Evolutionary conservation across 495 filamentous ascomycete species (phyloP).

Genomic region (Aspergillus conjunctus): DNA sequence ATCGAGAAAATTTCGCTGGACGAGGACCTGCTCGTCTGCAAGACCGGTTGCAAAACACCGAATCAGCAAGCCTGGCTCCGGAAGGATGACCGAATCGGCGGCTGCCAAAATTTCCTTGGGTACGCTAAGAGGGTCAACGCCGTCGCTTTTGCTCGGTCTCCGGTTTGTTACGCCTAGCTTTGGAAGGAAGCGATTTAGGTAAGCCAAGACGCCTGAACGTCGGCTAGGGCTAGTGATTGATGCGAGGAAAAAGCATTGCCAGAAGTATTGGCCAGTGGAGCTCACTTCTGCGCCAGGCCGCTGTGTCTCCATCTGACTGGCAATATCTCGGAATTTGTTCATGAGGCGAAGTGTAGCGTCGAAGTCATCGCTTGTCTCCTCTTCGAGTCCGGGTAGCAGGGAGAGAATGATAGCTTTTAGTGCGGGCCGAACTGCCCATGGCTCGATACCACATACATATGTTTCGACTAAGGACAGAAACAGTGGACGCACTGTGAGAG

Average conservation of each 20-base stretch:
- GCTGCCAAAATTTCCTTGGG: slow-evolving; percentile 42
- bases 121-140: slow-evolving; percentile 26
- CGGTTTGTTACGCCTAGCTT: slow-evolving; percentile 57
- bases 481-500: slow-evolving; percentile 78
- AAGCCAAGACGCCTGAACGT: slow-evolving; percentile 84
- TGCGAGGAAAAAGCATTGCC: slow-evolving; percentile 96
- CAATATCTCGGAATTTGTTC: slow-evolving; percentile 71
- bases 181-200: slow-evolving; percentile 76
- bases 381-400: slow-evolving; percentile 87
- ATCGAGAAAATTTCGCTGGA: slow-evolving; percentile 93
- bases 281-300: slow-evolving; percentile 51
- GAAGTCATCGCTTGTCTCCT: slow-evolving; percentile 96
- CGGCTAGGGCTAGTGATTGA: slow-evolving; percentile 84
- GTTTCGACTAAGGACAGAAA: slow-evolving; percentile 84
- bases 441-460: slow-evolving; percentile 71
- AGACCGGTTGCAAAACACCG: slow-evolving; percentile 89
- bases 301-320: slow-evolving; percentile 52
- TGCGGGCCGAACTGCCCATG: slow-evolving; percentile 73
- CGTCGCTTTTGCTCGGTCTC: slow-evolving; percentile 35
- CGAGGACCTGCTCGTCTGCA: slow-evolving; percentile 84
- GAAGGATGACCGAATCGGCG: slow-evolving; percentile 78
- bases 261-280: slow-evolving; percentile 83
- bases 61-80: slow-evolving; percentile 88
- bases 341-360: slow-evolving; percentile 79
- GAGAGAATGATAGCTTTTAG: slow-evolving; percentile 86